Percentiles rank a stretch among this genome's conserved stretches.
These are phyloP conservation scores for Inonotus obliquus DNA, from an alignment of 1,284 basidiomycete genomes.

Conservation along the genomic window DNA sequence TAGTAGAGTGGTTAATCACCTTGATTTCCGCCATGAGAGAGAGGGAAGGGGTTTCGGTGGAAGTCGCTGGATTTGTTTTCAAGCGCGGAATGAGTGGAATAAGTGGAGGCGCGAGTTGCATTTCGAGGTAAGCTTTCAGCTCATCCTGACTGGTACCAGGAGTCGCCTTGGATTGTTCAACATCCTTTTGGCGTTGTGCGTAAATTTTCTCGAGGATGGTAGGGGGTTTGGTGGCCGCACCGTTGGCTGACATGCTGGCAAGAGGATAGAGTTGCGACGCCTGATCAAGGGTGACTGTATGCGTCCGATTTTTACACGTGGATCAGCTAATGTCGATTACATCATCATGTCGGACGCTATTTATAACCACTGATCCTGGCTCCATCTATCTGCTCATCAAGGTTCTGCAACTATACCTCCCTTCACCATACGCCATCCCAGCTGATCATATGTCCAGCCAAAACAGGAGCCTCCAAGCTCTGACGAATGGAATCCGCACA, in stretches of 20 bases:
- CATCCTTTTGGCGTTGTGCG: slow-evolving; percentile 52
- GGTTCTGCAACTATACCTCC: slow-evolving; percentile 1
- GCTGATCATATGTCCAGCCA: slow-evolving; percentile 46
- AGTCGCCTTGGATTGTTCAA: slow-evolving; percentile 44
- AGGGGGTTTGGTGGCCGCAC: slow-evolving; percentile 43
- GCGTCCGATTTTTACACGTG: not conserved
- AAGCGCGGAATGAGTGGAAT: slow-evolving; percentile 66
- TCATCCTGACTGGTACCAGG: slow-evolving; percentile 40
- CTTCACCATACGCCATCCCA: slow-evolving; percentile 40
- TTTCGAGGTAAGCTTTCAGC: slow-evolving; percentile 51
- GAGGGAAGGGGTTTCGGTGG: slow-evolving; percentile 60
- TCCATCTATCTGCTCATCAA: not conserved
- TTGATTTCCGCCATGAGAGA: slow-evolving; percentile 69
- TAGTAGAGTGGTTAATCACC: not conserved
- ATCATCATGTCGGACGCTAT: not conserved
- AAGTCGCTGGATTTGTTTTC: slow-evolving; percentile 42
- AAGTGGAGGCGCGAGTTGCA: slow-evolving; percentile 78
- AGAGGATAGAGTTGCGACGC: not conserved
- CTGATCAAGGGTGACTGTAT: not conserved
- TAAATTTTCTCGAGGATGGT: slow-evolving; percentile 77
- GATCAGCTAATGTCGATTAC: not conserved
- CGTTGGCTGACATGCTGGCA: not conserved
- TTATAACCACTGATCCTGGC: not conserved
- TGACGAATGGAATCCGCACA: slow-evolving; percentile 34
- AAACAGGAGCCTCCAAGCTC: slow-evolving; percentile 39